Evolutionary conservation across 495 filamentous ascomycete species (phyloP), one percentile per base, ranked within the genome.

Genomic region (Aspergillus heteromorphus): DNA sequence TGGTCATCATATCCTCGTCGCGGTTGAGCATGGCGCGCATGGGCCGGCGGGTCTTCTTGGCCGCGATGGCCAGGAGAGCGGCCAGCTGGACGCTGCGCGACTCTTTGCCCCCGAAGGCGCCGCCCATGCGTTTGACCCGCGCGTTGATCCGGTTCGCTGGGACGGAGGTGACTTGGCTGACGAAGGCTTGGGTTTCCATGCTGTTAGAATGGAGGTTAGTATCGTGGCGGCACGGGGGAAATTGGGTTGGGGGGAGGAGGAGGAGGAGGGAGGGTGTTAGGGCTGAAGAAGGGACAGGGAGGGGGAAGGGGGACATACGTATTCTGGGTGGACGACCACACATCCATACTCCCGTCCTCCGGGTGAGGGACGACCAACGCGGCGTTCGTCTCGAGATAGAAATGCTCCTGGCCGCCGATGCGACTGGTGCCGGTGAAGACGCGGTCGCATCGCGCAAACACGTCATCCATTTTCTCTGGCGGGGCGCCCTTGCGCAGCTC

Each of bases 371-470:
- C 83, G 7, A 79, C 87, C 2, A 96, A 72, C 40, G 86, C 87
- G 10, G 92, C 93, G 45, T 97, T 83, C 0, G 93, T 98, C 67
- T 98, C 93, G 8, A 98, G 77, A 63, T 97, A 98, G 66, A 98
- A 98, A 68, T 98, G 93, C 68, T 98, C 93, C 66, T 98, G 93
- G 3, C 93, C 93, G 47, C 93, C 93, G 80, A 97, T 91, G 80
- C 11, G 86, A 79, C 13, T 88, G 27, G 21, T 80, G 18, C 92
- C 92, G 2, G 79, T 83, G 13, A 75, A 70, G 1, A 77, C 86
- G 21, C 80, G 76, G 65, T 83, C 89, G 60, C 80, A 81, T 25
- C 92, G 92, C 4, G 80, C 84, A 20, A 76, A 71, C 6, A 81
- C 85, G n/a, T 95, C 83, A 63, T 96, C 93, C 14, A 86, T 84